These are phyloP conservation scores for Xylariaceae sp. DNA, from an alignment of 2,329 filamentous ascomycete species.

Conservation along the genomic window DNA sequence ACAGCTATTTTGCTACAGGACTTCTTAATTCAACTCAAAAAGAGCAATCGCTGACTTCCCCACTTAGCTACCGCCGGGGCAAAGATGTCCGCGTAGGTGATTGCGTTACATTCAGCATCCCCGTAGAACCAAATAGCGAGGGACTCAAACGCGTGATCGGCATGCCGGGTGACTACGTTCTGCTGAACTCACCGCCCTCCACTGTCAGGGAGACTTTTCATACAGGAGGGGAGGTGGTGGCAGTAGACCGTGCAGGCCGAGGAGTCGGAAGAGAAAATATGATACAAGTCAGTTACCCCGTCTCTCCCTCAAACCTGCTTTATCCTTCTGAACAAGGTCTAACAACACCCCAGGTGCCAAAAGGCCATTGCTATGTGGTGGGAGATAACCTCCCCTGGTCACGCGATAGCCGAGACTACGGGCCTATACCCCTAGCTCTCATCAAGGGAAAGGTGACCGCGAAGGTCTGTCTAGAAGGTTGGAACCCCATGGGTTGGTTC, in stretches of 20 bases:
- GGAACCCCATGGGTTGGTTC: conserved; percentile 50
- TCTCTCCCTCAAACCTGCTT: background rate
- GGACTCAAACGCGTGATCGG: conserved; percentile 79
- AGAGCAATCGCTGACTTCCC: too few relatives aligned
- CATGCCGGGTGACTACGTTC: conserved; percentile 73
- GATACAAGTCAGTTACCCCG: conserved; percentile 56
- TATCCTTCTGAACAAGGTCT: background rate
- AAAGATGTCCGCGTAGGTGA: conserved; percentile 72
- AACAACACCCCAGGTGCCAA: conserved; percentile 62
- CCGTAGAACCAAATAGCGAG: conserved; percentile 56
- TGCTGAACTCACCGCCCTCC: conserved; percentile 54
- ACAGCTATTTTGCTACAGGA: too few relatives aligned
- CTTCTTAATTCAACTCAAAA: too few relatives aligned
- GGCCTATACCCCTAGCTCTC: conserved; percentile 80
- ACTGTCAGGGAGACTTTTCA: background rate
- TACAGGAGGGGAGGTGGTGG: background rate
- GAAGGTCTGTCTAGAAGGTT: conserved; percentile 36
- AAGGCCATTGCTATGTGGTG: conserved; percentile 86
- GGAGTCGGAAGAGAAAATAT: conserved; percentile 42
- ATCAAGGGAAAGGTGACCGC: conserved; percentile 79
- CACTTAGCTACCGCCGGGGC: conserved; percentile 55
- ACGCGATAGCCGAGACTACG: conserved; percentile 81
- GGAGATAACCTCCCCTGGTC: conserved; percentile 87
- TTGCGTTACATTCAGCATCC: conserved; percentile 75
- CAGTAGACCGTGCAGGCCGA: conserved; percentile 9